Evolutionary conservation across 2,329 filamentous ascomycete species (phyloP).

Genomic region (Ceratocystis destructans): DNA sequence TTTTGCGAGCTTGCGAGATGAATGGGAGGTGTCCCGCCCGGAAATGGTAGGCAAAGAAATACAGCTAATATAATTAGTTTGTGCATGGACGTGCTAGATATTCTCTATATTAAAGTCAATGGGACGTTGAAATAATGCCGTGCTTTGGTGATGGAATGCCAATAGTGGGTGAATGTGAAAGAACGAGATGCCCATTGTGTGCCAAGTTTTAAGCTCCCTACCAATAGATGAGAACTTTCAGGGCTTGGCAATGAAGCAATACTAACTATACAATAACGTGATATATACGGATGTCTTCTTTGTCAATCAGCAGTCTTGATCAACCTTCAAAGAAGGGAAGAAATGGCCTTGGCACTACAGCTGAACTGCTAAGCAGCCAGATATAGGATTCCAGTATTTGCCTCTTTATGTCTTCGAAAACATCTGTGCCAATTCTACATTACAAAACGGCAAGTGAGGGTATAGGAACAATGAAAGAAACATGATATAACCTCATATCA

Average conservation of each 20-base stretch:
- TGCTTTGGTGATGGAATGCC: background rate
- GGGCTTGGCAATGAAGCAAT: too few relatives aligned
- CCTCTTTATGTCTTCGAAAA: background rate
- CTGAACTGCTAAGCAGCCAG: background rate
- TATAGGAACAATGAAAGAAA: background rate
- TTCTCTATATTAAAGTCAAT: background rate
- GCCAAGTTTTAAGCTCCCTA: background rate
- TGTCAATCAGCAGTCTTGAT: background rate
- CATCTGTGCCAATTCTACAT: background rate
- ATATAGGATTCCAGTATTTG: too few relatives aligned
- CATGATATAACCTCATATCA: background rate
- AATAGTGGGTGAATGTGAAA: background rate
- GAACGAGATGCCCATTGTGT: background rate
- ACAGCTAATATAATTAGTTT: slow-evolving; percentile 53
- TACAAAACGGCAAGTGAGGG: background rate
- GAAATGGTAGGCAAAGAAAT: slow-evolving; percentile 83
- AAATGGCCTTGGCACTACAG: background rate
- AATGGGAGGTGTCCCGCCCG: slow-evolving; percentile 84
- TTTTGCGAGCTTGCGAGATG: slow-evolving; percentile 79
- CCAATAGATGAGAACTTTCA: too few relatives aligned
- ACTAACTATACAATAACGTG: background rate
- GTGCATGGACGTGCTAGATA: background rate
- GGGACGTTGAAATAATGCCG: background rate
- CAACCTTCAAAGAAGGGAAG: background rate
- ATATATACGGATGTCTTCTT: background rate